A percentile compares a stretch with the other conserved stretches of the same genome.
phyloP scores from a whole-genome alignment of 371 early-diverging fungal species.

The Mortierella sp. region DNA sequence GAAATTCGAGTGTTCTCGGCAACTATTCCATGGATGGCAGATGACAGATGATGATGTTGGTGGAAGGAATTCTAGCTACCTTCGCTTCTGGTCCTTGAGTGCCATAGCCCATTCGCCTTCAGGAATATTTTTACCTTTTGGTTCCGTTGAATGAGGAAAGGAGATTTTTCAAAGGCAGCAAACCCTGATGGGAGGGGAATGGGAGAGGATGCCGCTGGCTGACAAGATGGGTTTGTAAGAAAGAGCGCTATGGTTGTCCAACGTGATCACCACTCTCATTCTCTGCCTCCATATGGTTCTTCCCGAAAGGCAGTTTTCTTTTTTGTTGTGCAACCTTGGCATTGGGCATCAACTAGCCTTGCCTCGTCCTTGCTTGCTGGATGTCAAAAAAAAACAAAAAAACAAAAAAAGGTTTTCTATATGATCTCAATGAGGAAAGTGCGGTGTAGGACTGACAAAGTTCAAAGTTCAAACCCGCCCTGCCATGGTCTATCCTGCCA shows the following conservation, averaged over 20 bases:
- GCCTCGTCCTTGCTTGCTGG: not conserved
- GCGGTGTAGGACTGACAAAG: not conserved
- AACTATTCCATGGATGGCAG: not conserved
- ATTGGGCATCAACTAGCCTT: not conserved
- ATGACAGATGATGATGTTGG: too few relatives aligned
- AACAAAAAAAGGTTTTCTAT: not conserved
- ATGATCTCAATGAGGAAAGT: not conserved
- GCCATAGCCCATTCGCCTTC: not conserved
- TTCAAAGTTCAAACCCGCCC: not conserved
- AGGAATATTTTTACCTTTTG: not conserved
- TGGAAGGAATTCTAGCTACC: not conserved
- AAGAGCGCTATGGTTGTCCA: not conserved
- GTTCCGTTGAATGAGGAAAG: not conserved
- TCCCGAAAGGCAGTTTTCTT: not conserved
- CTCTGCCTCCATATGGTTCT: not conserved
- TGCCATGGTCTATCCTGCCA: not conserved
- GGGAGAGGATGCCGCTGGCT: not conserved
- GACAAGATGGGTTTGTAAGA: not conserved
- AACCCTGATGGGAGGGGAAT: conserved; percentile 5
- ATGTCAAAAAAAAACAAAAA: not conserved
- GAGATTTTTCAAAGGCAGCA: conserved; percentile 8
- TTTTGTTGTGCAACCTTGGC: not conserved
- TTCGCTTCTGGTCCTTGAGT: not conserved
- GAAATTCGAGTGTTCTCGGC: not conserved
- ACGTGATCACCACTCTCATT: not conserved